Evolutionary conservation across 352 stramenopile species (phyloP), one percentile per base, ranked within the genome.

Genomic region (Phytophthora macrochlamydospora): DNA sequence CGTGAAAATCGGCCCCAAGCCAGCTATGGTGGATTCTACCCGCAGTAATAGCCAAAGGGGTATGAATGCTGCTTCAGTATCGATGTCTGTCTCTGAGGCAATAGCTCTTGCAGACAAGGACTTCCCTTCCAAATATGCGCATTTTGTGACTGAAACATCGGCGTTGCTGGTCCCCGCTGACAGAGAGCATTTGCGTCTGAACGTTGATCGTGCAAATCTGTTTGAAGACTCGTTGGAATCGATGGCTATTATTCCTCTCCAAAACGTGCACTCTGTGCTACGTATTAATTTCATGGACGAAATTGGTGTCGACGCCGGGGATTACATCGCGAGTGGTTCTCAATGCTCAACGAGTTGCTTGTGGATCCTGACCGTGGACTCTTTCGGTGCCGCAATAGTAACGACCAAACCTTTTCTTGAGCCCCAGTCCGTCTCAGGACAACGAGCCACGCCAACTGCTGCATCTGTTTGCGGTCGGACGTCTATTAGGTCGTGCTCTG

Each of bases 241-340:
- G 13, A 28, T 87, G 6, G 63, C 57, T 12, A 62, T 67, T 45
- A 61, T 84, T 7, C 63, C 65, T 5, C 40, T 50, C n/a, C 24
- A 56, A 32, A 65, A 75, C 48, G 38, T 82, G 1, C 74, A 65
- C 29, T 75, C 74, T 32, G 54, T 60, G 14, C 54, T 85, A 2
- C 66, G 82, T 13, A 77, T 92, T 37, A 68, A 87, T 48, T 94
- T 94, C 54, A 56, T 85, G 1, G 78, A 77, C 49, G 84, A 92
- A 31, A 72, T 52, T 9, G 86, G 79, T n/a, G 56, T 89, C 4
- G 85, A 94, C 61, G 83, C 85, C 9, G 85, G 85, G 85, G 78
- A 2, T 49, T 93, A 9, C 75, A 91, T 31, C 71, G 84, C 6
- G 87, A 93, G 55, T 95, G 85, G 85, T 91, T 93, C 62, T 66